A percentile compares a stretch with the other conserved stretches of the same genome.
These are phyloP conservation scores for Zostera marina DNA, from an alignment of 116 monocot species.

Conservation along the genomic window DNA sequence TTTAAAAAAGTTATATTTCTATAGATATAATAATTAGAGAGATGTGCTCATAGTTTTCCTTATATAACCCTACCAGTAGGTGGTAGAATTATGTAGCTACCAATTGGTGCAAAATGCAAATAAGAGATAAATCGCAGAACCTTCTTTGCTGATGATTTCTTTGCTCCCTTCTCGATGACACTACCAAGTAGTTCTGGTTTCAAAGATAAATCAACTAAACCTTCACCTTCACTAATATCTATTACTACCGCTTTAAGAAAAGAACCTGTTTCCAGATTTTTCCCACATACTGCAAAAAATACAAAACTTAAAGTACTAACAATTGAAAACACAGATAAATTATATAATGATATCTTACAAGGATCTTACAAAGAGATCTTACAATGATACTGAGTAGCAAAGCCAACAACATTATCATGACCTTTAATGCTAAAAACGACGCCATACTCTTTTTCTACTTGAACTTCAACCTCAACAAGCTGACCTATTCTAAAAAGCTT, in stretches of 20 bases:
- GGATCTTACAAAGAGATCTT: slow-evolving; percentile 9
- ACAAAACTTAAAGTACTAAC: not conserved
- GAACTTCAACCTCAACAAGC: slow-evolving; percentile 63
- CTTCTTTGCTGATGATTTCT: slow-evolving; percentile 27
- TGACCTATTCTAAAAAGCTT: slow-evolving; percentile 43
- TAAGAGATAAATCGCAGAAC: slow-evolving; percentile 11
- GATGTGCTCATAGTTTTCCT: too few species aligned
- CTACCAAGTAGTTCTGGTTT: slow-evolving; percentile 38
- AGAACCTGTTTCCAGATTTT: slow-evolving; percentile 32
- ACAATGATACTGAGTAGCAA: slow-evolving; percentile 75
- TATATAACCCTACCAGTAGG: too few species aligned
- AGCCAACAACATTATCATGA: slow-evolving; percentile 60
- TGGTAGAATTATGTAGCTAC: too few species aligned
- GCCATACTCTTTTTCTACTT: slow-evolving; percentile 72
- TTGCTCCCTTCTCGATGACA: slow-evolving; percentile 8
- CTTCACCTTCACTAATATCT: slow-evolving; percentile 45
- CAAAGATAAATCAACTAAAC: slow-evolving; percentile 72
- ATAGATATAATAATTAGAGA: too few species aligned
- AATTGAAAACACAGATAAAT: not conserved
- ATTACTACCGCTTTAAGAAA: slow-evolving; percentile 54
- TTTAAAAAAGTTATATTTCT: too few species aligned
- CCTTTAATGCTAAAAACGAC: slow-evolving; percentile 55
- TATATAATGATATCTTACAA: not conserved
- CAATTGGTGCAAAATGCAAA: not conserved
- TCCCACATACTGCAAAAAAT: slow-evolving; percentile 46